These are phyloP conservation scores for Pythium rhizo-oryzae DNA, from an alignment of 352 stramenopile genomes.

Conservation along the genomic window DNA sequence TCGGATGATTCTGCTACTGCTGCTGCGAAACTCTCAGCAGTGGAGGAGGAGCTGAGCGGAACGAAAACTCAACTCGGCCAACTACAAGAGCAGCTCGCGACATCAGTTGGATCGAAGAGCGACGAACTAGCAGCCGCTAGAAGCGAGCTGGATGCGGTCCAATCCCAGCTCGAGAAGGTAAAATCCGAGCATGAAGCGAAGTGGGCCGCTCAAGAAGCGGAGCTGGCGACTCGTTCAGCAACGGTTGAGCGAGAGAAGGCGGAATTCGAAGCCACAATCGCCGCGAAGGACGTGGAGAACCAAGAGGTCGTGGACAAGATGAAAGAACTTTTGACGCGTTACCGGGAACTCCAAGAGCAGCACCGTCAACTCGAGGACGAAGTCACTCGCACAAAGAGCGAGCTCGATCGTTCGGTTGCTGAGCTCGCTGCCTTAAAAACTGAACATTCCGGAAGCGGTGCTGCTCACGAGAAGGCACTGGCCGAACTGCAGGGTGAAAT, in stretches of 20 bases:
- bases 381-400: background rate
- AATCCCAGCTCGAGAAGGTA: background rate
- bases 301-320: constrained; percentile 36
- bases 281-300: constrained; percentile 37
- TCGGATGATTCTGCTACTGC: background rate
- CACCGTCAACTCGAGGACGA: constrained; percentile 25
- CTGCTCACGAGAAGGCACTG: constrained; percentile 6
- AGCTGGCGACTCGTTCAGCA: background rate
- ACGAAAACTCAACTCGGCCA: background rate
- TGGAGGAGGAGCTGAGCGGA: constrained; percentile 10
- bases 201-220: constrained; percentile 2
- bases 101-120: background rate
- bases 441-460: constrained; percentile 10
- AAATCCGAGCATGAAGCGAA: background rate
- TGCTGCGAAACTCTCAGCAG: background rate
- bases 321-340: constrained; percentile 32
- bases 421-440: constrained; percentile 14
- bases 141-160: background rate
- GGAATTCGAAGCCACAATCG: constrained; percentile 17
- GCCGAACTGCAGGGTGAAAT: constrained; percentile 19
- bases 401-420: constrained; percentile 4
- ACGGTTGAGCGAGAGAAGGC: constrained; percentile 27
- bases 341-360: constrained; percentile 36
- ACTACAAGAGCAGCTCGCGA: constrained; percentile 6
- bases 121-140: constrained; percentile 10